phyloP scores from a whole-genome alignment of 352 stramenopile genomes.

The Pelagophyceae sp. region DNA sequence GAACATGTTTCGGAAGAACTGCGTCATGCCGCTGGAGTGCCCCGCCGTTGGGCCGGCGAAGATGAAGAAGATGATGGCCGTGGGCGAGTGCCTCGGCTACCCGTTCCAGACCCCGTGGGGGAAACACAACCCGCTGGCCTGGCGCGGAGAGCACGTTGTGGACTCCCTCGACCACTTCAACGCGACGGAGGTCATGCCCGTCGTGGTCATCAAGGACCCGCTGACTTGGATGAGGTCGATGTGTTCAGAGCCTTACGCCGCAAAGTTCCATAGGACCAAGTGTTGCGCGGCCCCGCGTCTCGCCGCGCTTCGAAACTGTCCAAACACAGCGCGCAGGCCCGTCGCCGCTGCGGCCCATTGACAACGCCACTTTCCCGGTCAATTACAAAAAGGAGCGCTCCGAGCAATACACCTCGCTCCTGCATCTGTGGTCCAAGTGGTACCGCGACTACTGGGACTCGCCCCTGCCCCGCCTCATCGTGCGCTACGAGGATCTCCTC shows the following conservation, averaged over 20 bases:
- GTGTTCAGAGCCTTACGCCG: conserved; percentile 35
- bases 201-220: conserved; percentile 56
- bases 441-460: conserved; percentile 46
- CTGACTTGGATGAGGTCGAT: conserved; percentile 55
- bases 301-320: too few species aligned
- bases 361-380: neutral
- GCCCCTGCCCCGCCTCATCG: conserved; percentile 45
- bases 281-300: too few species aligned
- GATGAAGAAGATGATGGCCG: neutral
- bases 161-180: conserved; percentile 7
- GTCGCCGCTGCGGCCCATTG: neutral
- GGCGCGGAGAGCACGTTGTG: conserved; percentile 12
- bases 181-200: conserved; percentile 33
- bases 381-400: neutral
- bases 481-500: conserved; percentile 55
- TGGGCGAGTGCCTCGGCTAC: conserved; percentile 13
- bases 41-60: neutral
- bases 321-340: too few species aligned
- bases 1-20: conserved; percentile 51
- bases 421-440: conserved; percentile 29
- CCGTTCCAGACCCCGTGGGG: conserved; percentile 47
- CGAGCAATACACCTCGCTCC: neutral
- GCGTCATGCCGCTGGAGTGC: conserved; percentile 22
- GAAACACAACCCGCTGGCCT: conserved; percentile 45
- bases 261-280: neutral